These are phyloP conservation scores for Penstemon davidsonii DNA, from an alignment of 257 asterid genomes.

Conservation along the genomic window DNA sequence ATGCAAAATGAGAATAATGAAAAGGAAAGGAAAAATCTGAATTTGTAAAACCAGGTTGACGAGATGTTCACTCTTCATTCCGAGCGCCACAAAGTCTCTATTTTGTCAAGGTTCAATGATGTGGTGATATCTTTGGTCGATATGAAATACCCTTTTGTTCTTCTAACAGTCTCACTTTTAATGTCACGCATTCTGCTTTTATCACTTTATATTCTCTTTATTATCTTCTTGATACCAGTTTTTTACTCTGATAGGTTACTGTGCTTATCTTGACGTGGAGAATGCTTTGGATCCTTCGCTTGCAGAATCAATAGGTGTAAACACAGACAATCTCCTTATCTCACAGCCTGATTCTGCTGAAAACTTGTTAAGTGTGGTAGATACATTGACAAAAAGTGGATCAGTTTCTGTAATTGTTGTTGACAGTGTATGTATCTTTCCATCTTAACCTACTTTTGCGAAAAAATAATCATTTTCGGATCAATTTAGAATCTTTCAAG, in stretches of 20 bases:
- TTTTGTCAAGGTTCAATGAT: neutral
- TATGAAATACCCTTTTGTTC: slow-evolving; percentile 9
- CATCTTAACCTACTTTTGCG: slow-evolving; percentile 11
- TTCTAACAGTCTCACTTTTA: slow-evolving; percentile 11
- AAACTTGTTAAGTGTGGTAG: slow-evolving; percentile 82
- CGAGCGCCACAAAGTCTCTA: neutral
- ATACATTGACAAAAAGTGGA: slow-evolving; percentile 91
- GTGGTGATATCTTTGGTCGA: slow-evolving; percentile 10
- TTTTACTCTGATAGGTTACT: slow-evolving; percentile 60
- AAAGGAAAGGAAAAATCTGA: neutral
- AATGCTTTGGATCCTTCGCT: slow-evolving; percentile 80
- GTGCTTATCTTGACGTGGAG: slow-evolving; percentile 98
- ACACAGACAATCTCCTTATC: slow-evolving; percentile 77
- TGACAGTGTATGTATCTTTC: slow-evolving; percentile 74
- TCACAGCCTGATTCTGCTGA: slow-evolving; percentile 98
- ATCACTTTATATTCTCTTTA: slow-evolving; percentile 1
- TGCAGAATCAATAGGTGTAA: slow-evolving; percentile 84
- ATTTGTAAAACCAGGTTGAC: neutral
- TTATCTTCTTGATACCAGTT: slow-evolving; percentile 23
- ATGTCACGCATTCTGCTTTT: neutral
- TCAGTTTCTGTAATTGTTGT: slow-evolving; percentile 84
- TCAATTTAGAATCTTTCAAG: neutral
- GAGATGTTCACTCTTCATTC: slow-evolving; percentile 1
- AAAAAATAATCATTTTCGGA: neutral
- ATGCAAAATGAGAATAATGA: slow-evolving; percentile 7